A percentile compares a stretch with the other conserved stretches of the same genome.
These are phyloP conservation scores for Lachnellula suecica DNA, from an alignment of 2,329 filamentous ascomycete genomes.

Conservation along the genomic window DNA sequence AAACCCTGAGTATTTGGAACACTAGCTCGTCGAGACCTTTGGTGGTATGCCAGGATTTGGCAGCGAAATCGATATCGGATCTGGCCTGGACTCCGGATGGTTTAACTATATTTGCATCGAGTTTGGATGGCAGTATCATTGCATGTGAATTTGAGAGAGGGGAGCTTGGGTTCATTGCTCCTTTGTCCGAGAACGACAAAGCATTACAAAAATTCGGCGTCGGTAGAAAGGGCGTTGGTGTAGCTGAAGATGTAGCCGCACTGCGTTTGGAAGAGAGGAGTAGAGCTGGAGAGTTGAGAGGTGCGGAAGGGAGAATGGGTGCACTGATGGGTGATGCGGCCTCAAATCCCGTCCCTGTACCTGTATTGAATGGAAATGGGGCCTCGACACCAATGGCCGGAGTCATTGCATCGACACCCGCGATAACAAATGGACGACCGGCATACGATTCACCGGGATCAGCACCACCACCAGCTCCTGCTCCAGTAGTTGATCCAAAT, in stretches of 20 bases:
- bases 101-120: conserved; percentile 79
- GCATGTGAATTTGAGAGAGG: conserved; percentile 79
- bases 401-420: conserved; percentile 16
- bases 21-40: conserved; percentile 91
- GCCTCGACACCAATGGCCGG: conserved; percentile 23
- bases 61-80: conserved; percentile 90
- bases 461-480: conserved; percentile 38
- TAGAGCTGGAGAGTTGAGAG: conserved; percentile 85
- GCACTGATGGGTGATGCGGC: conserved; percentile 90
- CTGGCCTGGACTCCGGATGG: conserved; percentile 93
- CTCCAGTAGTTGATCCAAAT: conserved; percentile 46
- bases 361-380: conserved; percentile 32
- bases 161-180: conserved; percentile 86
- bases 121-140: conserved; percentile 86
- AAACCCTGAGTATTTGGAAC: conserved; percentile 95
- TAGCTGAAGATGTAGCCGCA: conserved; percentile 89
- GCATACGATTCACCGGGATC: conserved; percentile 36
- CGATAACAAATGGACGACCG: conserved; percentile 25
- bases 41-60: conserved; percentile 84
- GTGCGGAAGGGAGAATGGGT: conserved; percentile 93
- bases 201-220: conserved; percentile 90
- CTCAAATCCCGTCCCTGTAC: conserved; percentile 25
- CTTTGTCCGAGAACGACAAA: conserved; percentile 86
- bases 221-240: conserved; percentile 82
- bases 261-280: conserved; percentile 85